phyloP scores from a whole-genome alignment of 2,329 filamentous ascomycete genomes.

The Cercospora brassicicola region DNA sequence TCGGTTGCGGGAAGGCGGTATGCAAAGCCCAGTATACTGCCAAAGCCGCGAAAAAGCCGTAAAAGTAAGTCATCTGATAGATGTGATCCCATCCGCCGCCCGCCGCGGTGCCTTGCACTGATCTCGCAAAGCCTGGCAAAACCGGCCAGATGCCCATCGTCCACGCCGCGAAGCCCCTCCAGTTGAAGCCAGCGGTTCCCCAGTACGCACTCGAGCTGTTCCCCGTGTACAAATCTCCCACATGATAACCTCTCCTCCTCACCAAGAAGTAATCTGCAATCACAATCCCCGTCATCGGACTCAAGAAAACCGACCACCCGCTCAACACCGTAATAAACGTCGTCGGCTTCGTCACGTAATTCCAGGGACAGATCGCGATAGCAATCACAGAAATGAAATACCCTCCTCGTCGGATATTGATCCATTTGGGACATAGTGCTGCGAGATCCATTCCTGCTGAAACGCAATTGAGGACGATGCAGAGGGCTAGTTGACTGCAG shows the following conservation, averaged over 20 bases:
- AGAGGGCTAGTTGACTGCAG: conserved; percentile 31
- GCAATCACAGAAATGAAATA: conserved; percentile 43
- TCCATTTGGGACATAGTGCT: conserved; percentile 44
- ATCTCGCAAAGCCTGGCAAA: conserved; percentile 23
- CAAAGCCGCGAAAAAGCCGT: conserved; percentile 22
- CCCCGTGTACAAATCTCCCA: conserved; percentile 26
- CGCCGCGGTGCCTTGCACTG: conserved; percentile 8
- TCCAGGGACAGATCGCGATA: conserved; percentile 43
- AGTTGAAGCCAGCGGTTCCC: conserved; percentile 26
- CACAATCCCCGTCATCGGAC: conserved; percentile 43
- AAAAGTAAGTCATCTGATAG: conserved; percentile 24
- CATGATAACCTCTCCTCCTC: conserved; percentile 24
- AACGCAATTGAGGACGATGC: conserved; percentile 44
- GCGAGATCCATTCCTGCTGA: conserved; percentile 47
- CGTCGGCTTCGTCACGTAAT: conserved; percentile 43
- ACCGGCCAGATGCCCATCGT: conserved; percentile 20
- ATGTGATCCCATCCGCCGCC: conserved; percentile 20
- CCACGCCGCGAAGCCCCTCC: conserved; percentile 26
- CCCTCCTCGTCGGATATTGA: conserved; percentile 47
- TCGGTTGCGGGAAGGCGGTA: conserved; percentile 13
- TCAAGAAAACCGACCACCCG: conserved; percentile 46
- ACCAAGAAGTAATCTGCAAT: conserved; percentile 46
- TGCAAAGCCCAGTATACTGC: conserved; percentile 12
- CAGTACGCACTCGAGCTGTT: conserved; percentile 24
- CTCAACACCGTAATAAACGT: conserved; percentile 47